These are phyloP conservation scores for Paspalum vaginatum DNA, from an alignment of 176 grass and related monocot species.

Conservation along the genomic window DNA sequence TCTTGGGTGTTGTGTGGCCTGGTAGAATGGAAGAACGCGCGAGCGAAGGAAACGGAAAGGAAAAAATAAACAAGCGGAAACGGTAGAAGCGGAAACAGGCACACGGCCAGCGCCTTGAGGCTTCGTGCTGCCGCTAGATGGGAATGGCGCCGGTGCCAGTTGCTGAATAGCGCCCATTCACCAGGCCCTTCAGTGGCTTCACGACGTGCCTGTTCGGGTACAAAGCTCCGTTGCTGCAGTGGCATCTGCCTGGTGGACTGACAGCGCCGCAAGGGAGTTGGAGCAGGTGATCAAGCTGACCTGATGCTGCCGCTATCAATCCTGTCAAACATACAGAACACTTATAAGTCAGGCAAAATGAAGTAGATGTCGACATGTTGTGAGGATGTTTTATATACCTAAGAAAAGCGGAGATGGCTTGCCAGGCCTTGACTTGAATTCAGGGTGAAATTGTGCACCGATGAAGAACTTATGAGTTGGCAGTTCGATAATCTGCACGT, in stretches of 20 bases:
- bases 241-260: neutral
- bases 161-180: conserved; percentile 37
- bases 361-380: neutral
- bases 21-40: conserved; percentile 29
- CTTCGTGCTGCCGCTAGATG: conserved; percentile 43
- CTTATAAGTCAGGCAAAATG: neutral
- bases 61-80: neutral
- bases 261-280: conserved; percentile 24
- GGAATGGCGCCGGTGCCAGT: conserved; percentile 61
- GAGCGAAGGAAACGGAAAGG: neutral
- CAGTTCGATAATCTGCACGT: conserved; percentile 78
- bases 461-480: conserved; percentile 76
- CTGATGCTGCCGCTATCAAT: conserved; percentile 66
- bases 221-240: neutral
- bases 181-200: conserved; percentile 55
- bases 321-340: conserved; percentile 46
- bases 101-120: neutral
- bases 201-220: conserved; percentile 49
- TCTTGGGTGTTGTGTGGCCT: conserved; percentile 26
- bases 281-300: conserved; percentile 64
- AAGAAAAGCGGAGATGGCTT: conserved; percentile 90
- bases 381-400: conserved; percentile 50
- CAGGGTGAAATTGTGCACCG: conserved; percentile 91
- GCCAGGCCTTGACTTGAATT: conserved; percentile 91
- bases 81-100: neutral